Evolutionary conservation across 169 alveolate genomes (phyloP), one percentile per base, ranked within the genome.

Genomic region (Ichthyophthirius multifiliis): DNA sequence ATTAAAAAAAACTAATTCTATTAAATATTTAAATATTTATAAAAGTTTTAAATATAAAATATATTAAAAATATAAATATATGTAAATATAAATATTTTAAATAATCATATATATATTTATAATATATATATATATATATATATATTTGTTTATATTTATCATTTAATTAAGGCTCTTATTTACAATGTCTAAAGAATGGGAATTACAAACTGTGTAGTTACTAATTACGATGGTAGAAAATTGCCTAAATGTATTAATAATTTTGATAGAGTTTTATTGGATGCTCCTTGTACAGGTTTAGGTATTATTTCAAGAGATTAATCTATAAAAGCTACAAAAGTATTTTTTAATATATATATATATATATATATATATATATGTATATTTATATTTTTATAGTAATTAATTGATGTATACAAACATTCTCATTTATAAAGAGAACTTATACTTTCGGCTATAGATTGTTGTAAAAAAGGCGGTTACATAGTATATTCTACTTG

Each of bases 401-500:
- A 67, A 41, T 41, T 94, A 30, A 96, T 93, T 65, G 99, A 98
- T 76, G 89, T 98, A 34, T 82, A 94, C 83, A 96, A 95, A 76
- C 96, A 97, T 64, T 93, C 99, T 46, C 97, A 96, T 67, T 89
- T 98, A 65, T 98, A 98, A 89, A 98, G 97, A 89, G 98, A 96
- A 82, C 93, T 98, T 15, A 92, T 98, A 10, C 83, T 96, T 64
- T 92, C 98, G 43, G 99, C 99, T 23, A 94, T 98, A 34, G 99
- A 98, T 90, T 85, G 95, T 44, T 90, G 97, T 1, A 96, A 95
- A 67, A 96, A 98, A n/a, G 99, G 99, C 15, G 99, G 99, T 23
- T 95, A 90, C 80, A 89, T 98, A 44, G 99, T 98, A 16, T 98
- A 98, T 87, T 98, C 99, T 27, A 98, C 99, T 45, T 98, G 99